Evolutionary conservation across 2,329 filamentous ascomycete species (phyloP), one percentile per base, ranked within the genome.

Genomic region (Arthrocladium fulminans): DNA sequence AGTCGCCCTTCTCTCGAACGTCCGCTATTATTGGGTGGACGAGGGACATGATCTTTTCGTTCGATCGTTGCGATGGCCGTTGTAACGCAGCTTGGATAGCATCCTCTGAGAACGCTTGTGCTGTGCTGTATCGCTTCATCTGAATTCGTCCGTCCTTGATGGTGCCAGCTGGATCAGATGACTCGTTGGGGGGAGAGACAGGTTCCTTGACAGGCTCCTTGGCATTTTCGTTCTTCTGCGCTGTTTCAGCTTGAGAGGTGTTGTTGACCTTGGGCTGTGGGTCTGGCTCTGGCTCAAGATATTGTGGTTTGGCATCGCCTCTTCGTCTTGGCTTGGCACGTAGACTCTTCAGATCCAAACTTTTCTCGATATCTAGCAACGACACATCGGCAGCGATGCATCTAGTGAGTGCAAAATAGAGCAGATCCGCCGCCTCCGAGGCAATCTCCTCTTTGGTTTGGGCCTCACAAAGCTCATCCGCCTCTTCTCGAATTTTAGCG

Each of bases 401-500:
- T 67, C 89, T 94, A 19, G 92, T 87, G 48, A 98, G 71, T 6
- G 90, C 88, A 72, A 98, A 98, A 71, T 97, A 98, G 46, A 98
- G 81, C 48, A 98, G 72, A 63, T 98, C 92, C 0, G 92, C 92
- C 7, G 92, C 88, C 67, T 98, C 92, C 54, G 94, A 94, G 2
- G 92, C 88, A 53, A 95, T 79, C 12, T 97, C 86, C 54, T 89
- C 76, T 52, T 86, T 84, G 0, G 81, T 83, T 56, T 81, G 81
- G 13, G 92, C 90, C 55, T 92, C 81, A 62, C 90, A 96, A 35
- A 98, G 76, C 70, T 98, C 92, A 61, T 94, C 86, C 0, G 92
- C 92, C 66, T 98, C 92, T 67, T 98, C 92, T 81, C 97, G 94
- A 48, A 98, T 96, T 75, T 98, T 98, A 2, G 92, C 92, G 37